Percentiles rank a stretch among this genome's conserved stretches.
Evolutionary conservation across 108 stramenopile genomes (phyloP).

Genomic region (Hondaea fermentalgiana): DNA sequence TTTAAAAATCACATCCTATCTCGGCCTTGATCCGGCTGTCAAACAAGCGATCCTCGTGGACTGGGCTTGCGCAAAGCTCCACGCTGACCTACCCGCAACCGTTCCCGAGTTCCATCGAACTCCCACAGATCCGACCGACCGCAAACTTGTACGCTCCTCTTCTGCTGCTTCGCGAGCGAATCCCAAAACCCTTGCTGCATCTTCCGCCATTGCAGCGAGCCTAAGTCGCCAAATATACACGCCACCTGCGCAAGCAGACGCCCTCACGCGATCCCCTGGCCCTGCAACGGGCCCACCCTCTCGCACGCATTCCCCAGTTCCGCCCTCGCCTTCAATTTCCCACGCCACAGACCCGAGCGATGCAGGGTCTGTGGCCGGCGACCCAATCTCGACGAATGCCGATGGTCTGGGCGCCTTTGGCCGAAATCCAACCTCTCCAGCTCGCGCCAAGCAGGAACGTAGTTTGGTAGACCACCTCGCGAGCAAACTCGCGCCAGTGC

Average conservation of each 20-base stretch:
- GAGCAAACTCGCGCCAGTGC: neutral
- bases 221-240: neutral
- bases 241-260: neutral
- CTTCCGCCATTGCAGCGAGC: neutral
- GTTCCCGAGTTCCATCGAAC: neutral
- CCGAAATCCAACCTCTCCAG: neutral
- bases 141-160: neutral
- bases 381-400: neutral
- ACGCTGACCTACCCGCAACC: neutral
- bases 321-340: too few species aligned
- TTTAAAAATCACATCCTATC: constrained; percentile 35
- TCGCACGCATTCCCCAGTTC: too few species aligned
- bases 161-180: neutral
- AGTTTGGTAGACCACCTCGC: neutral
- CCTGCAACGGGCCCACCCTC: neutral
- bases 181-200: neutral
- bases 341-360: too few species aligned
- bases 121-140: neutral
- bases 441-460: neutral
- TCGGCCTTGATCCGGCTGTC: constrained; percentile 21
- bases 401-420: neutral
- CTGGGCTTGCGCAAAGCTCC: constrained; percentile 41
- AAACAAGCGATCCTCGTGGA: constrained; percentile 34
- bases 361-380: too few species aligned
- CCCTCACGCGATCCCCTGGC: neutral